phyloP scores from a whole-genome alignment of 148 eudicot genomes.

The Mesembryanthemum crystallinum region DNA sequence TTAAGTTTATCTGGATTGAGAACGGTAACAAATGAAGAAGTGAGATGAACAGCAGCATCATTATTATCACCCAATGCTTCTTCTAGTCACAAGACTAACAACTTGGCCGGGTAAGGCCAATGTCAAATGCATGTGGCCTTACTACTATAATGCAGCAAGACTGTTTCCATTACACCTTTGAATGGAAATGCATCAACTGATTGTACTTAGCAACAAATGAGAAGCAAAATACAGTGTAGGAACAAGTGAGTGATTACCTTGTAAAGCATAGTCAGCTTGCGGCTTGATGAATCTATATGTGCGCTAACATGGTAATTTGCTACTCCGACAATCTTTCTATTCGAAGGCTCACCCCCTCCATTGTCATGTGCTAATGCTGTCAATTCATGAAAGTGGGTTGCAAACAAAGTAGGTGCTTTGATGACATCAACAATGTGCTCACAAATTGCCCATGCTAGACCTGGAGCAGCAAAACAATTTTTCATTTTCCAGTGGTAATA shows the following conservation, averaged over 20 bases:
- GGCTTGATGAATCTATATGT: conserved; percentile 87
- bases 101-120: too few species aligned
- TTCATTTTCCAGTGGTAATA: background rate
- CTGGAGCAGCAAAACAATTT: conserved; percentile 35
- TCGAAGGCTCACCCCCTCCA: conserved; percentile 37
- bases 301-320: conserved; percentile 97
- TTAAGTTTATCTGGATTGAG: too few species aligned
- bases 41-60: too few species aligned
- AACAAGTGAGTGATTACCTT: conserved; percentile 46
- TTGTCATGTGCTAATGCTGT: conserved; percentile 79
- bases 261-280: conserved; percentile 95
- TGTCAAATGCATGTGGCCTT: too few species aligned
- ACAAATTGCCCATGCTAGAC: conserved; percentile 98
- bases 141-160: too few species aligned
- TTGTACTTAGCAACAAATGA: background rate
- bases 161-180: too few species aligned
- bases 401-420: conserved; percentile 95
- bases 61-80: too few species aligned
- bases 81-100: too few species aligned
- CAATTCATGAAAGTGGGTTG: conserved; percentile 98
- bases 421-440: conserved; percentile 90
- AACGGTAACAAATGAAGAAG: too few species aligned
- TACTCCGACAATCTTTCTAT: conserved; percentile 55
- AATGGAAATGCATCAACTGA: too few species aligned
- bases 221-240: background rate